Conservation (phyloP, 768 basidiomycete species). For the Cubamyces sp. region DNA sequence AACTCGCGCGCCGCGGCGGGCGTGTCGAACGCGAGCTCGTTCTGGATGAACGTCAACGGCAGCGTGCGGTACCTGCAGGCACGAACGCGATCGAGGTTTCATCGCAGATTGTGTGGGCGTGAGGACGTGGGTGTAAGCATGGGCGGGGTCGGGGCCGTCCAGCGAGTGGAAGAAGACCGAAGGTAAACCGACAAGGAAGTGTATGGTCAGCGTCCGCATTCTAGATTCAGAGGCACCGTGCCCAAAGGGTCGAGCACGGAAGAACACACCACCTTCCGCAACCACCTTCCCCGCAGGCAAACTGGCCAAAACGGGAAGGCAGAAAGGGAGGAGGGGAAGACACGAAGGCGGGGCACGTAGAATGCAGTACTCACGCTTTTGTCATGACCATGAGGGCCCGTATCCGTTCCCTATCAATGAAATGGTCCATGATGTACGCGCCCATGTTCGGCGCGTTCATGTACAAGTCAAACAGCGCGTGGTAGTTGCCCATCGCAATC, state of each 20-base stretch:
- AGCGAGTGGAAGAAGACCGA: background rate
- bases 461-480: slow-evolving; percentile 87
- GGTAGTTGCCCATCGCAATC: slow-evolving; percentile 92
- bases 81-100: background rate
- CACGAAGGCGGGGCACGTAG: slow-evolving; percentile 1
- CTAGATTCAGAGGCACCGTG: background rate
- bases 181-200: background rate
- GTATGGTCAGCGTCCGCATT: slow-evolving; percentile 2
- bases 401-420: slow-evolving; percentile 88
- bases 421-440: slow-evolving; percentile 99
- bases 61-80: slow-evolving; percentile 77
- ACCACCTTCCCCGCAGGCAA: background rate
- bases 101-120: background rate
- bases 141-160: background rate
- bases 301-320: background rate
- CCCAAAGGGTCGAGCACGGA: background rate
- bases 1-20: slow-evolving; percentile 67
- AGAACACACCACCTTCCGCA: background rate
- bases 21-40: slow-evolving; percentile 84
- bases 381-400: slow-evolving; percentile 87
- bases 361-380: slow-evolving; percentile 73
- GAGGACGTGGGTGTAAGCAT: background rate
- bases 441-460: slow-evolving; percentile 92
- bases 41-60: slow-evolving; percentile 73
- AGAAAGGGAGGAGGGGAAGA: slow-evolving; percentile 15